Conservation (phyloP, 2,329 filamentous ascomycete genomes). For the Septoria petroselini region DNA sequence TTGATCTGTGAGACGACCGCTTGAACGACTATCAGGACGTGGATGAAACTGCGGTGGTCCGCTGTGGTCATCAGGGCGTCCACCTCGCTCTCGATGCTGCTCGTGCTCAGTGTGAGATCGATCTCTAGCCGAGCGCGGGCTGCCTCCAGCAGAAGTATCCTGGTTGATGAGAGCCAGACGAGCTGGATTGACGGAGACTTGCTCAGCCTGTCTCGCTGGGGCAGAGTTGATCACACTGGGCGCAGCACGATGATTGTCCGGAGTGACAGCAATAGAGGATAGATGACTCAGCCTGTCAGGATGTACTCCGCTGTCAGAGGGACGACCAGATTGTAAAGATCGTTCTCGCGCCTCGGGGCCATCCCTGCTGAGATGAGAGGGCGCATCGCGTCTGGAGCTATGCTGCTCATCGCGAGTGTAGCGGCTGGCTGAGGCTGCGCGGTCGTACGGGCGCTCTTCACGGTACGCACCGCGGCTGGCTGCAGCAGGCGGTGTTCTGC, state of each 20-base stretch:
- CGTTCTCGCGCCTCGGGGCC: conserved; percentile 19
- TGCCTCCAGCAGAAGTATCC: conserved; percentile 11
- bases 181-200: conserved; percentile 41
- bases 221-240: conserved; percentile 8
- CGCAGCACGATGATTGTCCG: conserved; percentile 18
- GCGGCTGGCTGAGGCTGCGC: conserved; percentile 12
- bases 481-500: conserved; percentile 37
- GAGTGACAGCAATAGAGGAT: conserved; percentile 18
- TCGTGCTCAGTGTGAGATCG: conserved; percentile 29
- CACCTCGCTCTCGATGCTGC: conserved; percentile 26
- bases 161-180: conserved; percentile 44
- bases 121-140: conserved; percentile 20
- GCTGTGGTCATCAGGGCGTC: conserved; percentile 27
- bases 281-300: conserved; percentile 24
- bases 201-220: conserved; percentile 15
- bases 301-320: conserved; percentile 19
- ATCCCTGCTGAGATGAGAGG: conserved; percentile 15
- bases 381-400: conserved; percentile 21
- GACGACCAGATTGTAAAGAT: conserved; percentile 9
- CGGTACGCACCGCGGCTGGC: conserved; percentile 16
- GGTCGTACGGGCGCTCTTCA: conserved; percentile 25
- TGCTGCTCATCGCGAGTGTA: conserved; percentile 22
- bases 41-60: conserved; percentile 33
- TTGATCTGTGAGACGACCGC: conserved; percentile 37
- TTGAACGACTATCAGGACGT: conserved; percentile 24